Conservation (phyloP, 2,329 filamentous ascomycete species). For the Cercospora sesami region DNA sequence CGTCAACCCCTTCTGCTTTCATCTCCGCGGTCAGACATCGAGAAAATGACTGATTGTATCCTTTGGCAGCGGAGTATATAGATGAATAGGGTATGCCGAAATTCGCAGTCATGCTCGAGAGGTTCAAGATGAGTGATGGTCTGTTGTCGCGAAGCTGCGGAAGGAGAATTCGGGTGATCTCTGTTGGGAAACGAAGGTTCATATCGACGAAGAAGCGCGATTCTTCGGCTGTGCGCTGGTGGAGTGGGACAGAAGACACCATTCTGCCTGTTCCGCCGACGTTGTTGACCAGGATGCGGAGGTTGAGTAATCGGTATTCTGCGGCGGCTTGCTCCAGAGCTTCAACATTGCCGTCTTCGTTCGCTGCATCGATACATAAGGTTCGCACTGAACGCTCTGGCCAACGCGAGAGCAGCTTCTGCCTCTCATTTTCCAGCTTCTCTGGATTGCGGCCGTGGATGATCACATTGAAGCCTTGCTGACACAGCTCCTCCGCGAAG, state of each 20-base stretch:
- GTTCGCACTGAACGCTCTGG: conserved; percentile 44
- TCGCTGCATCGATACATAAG: conserved; percentile 35
- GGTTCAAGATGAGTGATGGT: conserved; percentile 54
- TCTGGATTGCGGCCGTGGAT: conserved; percentile 56
- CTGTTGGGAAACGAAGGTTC: conserved; percentile 54
- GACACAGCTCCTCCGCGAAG: conserved; percentile 54
- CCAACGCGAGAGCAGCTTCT: conserved; percentile 43
- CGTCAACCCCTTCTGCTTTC: conserved; percentile 38
- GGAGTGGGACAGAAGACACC: conserved; percentile 42
- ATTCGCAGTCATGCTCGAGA: conserved; percentile 49
- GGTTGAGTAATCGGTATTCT: conserved; percentile 39
- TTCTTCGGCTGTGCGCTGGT: conserved; percentile 40
- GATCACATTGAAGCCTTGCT: conserved; percentile 57
- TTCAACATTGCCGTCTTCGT: conserved; percentile 44
- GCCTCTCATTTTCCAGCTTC: conserved; percentile 50
- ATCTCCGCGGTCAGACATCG: conserved; percentile 48
- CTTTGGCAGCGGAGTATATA: conserved; percentile 51
- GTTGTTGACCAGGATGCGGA: conserved; percentile 61
- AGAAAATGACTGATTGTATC: conserved; percentile 47
- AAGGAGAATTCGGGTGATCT: conserved; percentile 51
- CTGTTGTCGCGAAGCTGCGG: conserved; percentile 45
- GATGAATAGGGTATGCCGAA: conserved; percentile 50
- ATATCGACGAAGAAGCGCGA: conserved; percentile 49
- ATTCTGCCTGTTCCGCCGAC: conserved; percentile 48
- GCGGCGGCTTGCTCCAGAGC: conserved; percentile 37